Base-by-base conservation (phyloP, 129 eudicot species). In the Saposhnikovia divaricata region DNA sequence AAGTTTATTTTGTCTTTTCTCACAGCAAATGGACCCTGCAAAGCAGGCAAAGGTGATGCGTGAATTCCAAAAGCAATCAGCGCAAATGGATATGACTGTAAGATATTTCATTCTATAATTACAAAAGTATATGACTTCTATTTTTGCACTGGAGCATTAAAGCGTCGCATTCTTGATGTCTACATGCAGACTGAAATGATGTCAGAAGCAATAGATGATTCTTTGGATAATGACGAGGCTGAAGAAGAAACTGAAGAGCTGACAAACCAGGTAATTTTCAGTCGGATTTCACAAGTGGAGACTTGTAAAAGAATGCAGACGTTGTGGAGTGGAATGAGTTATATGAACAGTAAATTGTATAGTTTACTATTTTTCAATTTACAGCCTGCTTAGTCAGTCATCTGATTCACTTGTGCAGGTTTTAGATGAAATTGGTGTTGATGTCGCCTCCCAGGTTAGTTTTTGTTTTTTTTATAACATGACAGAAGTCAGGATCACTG, bases 81-180 rank as follows among this genome's bases (percentile, higher is more conserved):
- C 99, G 59, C 99, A 95, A 79, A 92, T 95, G 97, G 99, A 95
- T 87, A 95, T 95, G 99, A 95, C 99, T 47, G 99, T 95, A 89
- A 92, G 96, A 83, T 84, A 77, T n/a, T 59, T 72, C 79, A 59
- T 79, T 76, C 68, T 79, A 48, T 78, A 81, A 21, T 61, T 46
- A 46, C 15, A 31, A 63, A 15, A 46, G n/a, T 39, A 44, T 15
- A 68, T 4, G 1, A 3, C 21, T 59, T 59, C 4, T 40, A 28
- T 4, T 68, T 31, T 66, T 68, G 73, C 43, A 68, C 42, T 68
- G 31, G 21, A 34, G 40, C 43, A 68, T 13, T 68, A 68, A 9
- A 3, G 38, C 42, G 34, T 68, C 23, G 2, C 73, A 59, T 75
- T 45, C 44, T 78, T 74, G 46, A 47, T 23, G 34, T 48, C 47